Evolutionary conservation across 306 rosid species (phyloP), one percentile per base, ranked within the genome.

Genomic region (Trichosanthes cucumerina): DNA sequence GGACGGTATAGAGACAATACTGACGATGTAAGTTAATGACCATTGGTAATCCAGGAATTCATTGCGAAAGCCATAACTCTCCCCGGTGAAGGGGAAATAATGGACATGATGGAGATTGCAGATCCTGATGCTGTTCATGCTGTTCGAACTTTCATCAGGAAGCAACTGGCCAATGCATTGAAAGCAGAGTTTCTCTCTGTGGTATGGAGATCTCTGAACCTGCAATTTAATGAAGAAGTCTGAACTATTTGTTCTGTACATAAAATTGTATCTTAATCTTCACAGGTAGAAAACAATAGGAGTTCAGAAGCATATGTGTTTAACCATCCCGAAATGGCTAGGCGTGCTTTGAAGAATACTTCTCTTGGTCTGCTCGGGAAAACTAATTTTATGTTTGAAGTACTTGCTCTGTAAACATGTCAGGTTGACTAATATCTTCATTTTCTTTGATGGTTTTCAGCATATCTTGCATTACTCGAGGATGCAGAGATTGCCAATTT

Each of bases 31-130:
- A 63, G 46, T 75, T 4, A 56, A n/a, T 66, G 43, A 79, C 75
- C 70, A 84, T 74, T 80, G 75, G 15, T 80, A 47, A 41, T 81
- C 43, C 79, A 96, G 99, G 99, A 96, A 84, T 96, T 96, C 81
- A 86, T 96, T 74, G 96, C 99, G 3, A 96, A 88, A 86, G 97
- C 98, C n/a, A 83, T 92, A 74, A 91, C 98, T 64, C 88, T 96
- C n/a, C 99, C 99, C 12, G 97, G 99, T 9, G 99, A 86, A 83
- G 98, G 97, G 72, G 99, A 96, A 84, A 90, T 96, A 89, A 96
- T 96, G 99, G 99, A 96, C 82, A 79, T 96, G 91, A 92, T 96
- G 99, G 82, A 83, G 77, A 88, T 96, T 82, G 98, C 97, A n/a
- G 99, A 95, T 86, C 99, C 99, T 34, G 97, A 92, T 79, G 97